phyloP scores from a whole-genome alignment of 2,329 filamentous ascomycete genomes.

The Akanthomyces lecanii region DNA sequence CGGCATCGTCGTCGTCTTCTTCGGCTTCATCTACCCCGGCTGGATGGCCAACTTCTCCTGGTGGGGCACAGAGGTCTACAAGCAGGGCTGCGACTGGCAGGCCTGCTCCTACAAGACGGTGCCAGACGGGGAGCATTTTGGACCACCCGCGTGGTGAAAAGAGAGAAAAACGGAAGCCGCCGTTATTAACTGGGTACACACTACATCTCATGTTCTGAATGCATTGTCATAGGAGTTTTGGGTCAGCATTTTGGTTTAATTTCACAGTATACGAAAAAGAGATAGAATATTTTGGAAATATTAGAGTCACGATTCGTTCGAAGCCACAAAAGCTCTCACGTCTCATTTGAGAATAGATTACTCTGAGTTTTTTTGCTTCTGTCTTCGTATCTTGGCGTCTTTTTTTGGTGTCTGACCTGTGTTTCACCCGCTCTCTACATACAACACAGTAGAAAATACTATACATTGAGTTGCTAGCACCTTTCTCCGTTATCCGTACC shows the following conservation, averaged over 20 bases:
- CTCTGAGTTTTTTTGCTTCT: neutral
- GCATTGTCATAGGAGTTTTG: slow-evolving; percentile 4
- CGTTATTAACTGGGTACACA: neutral
- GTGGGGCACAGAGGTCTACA: slow-evolving; percentile 88
- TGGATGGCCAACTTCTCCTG: slow-evolving; percentile 69
- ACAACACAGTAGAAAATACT: slow-evolving; percentile 28
- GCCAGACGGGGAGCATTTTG: slow-evolving; percentile 60
- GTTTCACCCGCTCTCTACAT: neutral
- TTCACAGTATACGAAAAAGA: neutral
- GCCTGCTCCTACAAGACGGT: slow-evolving; percentile 69
- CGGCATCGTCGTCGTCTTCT: slow-evolving; percentile 78
- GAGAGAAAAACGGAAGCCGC: neutral
- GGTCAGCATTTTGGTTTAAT: slow-evolving; percentile 1
- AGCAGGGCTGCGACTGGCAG: slow-evolving; percentile 79
- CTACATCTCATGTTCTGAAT: neutral
- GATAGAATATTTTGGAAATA: neutral
- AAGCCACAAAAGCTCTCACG: neutral
- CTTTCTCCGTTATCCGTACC: neutral
- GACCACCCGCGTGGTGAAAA: slow-evolving; percentile 54
- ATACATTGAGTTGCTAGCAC: slow-evolving; percentile 26
- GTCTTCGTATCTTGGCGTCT: neutral
- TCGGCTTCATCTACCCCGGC: slow-evolving; percentile 79
- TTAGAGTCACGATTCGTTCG: neutral
- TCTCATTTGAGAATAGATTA: neutral
- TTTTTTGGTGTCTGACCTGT: neutral